These are phyloP conservation scores for Polytrichum formosum DNA, from an alignment of 225 moss, liverwort and hornwort genomes.

Conservation along the genomic window DNA sequence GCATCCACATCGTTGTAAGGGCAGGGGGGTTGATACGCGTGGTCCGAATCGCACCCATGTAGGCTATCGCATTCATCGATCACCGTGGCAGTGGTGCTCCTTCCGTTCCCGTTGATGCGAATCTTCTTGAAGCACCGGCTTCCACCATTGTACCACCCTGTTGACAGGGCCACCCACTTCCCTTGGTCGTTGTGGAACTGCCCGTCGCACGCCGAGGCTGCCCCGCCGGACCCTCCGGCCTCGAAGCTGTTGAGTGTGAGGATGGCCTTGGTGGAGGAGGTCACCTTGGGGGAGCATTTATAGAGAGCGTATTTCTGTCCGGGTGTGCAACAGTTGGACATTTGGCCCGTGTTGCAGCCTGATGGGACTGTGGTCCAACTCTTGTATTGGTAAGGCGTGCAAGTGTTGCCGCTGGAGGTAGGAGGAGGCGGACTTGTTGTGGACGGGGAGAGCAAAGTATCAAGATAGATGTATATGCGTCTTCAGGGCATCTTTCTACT, in stretches of 20 bases:
- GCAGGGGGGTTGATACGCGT: slow-evolving; percentile 20
- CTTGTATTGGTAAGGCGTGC: slow-evolving; percentile 5
- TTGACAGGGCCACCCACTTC: slow-evolving; percentile 13
- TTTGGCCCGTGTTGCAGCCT: background rate
- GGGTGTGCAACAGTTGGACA: background rate
- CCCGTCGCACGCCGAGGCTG: background rate
- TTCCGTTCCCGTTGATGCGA: slow-evolving; percentile 9
- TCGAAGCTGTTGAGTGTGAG: slow-evolving; percentile 14
- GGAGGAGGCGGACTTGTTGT: no score
- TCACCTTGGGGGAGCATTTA: slow-evolving; percentile 9
- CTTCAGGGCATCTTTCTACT: no score
- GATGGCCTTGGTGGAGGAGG: background rate
- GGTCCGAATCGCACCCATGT: slow-evolving; percentile 2
- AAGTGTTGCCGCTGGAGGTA: background rate
- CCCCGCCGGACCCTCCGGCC: background rate
- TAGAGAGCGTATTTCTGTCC: background rate
- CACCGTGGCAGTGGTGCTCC: background rate
- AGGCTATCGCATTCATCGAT: slow-evolving; percentile 21
- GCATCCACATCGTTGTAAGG: slow-evolving; percentile 6
- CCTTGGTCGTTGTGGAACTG: background rate
- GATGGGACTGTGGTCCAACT: background rate
- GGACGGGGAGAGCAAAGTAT: no score
- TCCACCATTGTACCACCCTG: slow-evolving; percentile 4
- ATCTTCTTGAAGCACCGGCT: slow-evolving; percentile 8
- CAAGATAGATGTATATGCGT: no score